Evolutionary conservation across 441 rosid genomes (phyloP), one percentile per base, ranked within the genome.

Genomic region (Breynia disticha): DNA sequence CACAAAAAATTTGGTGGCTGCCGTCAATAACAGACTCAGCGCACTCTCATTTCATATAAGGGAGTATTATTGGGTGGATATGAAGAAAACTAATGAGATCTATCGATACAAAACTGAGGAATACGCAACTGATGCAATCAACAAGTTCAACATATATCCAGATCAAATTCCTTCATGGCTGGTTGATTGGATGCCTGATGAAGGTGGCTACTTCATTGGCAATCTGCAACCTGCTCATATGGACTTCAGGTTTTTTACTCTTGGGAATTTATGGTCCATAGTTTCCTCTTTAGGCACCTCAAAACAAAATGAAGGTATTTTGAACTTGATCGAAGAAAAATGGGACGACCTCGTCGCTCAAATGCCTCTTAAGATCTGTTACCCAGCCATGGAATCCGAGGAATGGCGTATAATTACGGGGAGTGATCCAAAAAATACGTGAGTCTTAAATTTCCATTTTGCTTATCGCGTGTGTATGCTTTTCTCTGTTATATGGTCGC

Each of bases 101-200:
- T 90, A 90, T 54, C 96, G 97, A 13, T 90, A 90, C 74, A 83
- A 76, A 51, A 90, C 97, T 0, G 97, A 90, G 72, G 97, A 90
- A 69, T 90, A 90, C 66, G 84, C 97, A 16, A 67, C 69, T 0
- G 86, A 90, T 57, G 97, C 97, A 19, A 66, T 79, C 46, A 90
- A 90, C 83, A 90, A 90, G 73, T 90, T 90, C 73, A 87, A 87
- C 67, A 87, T 90, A 56, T 90, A 90, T 73, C 97, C 97, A 0
- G 97, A 87, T 5, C 97, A 90, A 67, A 90, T 90, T 75, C 96
- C 97, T 46, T 72, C 95, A 0, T 90, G 97, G 97, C 81, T 90
- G n/a, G 86, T 81, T 7, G 96, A 84, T 70, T 90, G 97, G 97
- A 73, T 90, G 51, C 89, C 96, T 1, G 79, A 84, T 44, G 77